Evolutionary conservation across 2,329 filamentous ascomycete species (phyloP), one percentile per base, ranked within the genome.

Genomic region (Exophiala alcalophila): DNA sequence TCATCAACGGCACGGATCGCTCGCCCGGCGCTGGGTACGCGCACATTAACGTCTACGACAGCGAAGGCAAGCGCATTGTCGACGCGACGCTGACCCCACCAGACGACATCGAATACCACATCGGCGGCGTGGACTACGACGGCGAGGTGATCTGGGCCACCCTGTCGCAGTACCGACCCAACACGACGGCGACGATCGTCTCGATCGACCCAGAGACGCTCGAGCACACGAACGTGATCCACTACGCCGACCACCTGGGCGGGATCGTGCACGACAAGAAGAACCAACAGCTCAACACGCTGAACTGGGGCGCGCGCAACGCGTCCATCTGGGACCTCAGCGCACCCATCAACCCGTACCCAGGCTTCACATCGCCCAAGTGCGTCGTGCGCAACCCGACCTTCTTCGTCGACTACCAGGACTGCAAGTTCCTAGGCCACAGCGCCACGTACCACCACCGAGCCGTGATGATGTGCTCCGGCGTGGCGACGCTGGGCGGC

Each of bases 1-100:
- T 81, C 73, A 78, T 83, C 34, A 83, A 80, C 2, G 80, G 80
- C 4, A 76, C 80, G 4, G 79, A 83, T 55, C 63, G 69, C 16
- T 66, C 62, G 5, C 46, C 67, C 2, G 69, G 71, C 3, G 61
- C 61, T 2, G 70, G 71, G 0, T 71, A 70, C 34, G 65, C 65
- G 5, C 70, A 74, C 37, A 41, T 74, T 30, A 59, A 72, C 16
- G 60, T 74, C 3, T 74, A 70, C 50, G 62, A 69, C 35, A 64
- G 64, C 0, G 55, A 65, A 5, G 71, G 71, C 2, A 54, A 56
- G 7, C 56, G 64, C 2, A 61, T 74, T 10, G 69, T 67, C 2
- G 70, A 74, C 49, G 69, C 65, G 4, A 70, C 62, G 0, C 59
- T 74, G 9, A 70, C 67, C 1, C 48, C 53, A 9, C 50, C 59